phyloP scores from a whole-genome alignment of 1,284 basidiomycete genomes.

The Moesziomyces sp. region DNA sequence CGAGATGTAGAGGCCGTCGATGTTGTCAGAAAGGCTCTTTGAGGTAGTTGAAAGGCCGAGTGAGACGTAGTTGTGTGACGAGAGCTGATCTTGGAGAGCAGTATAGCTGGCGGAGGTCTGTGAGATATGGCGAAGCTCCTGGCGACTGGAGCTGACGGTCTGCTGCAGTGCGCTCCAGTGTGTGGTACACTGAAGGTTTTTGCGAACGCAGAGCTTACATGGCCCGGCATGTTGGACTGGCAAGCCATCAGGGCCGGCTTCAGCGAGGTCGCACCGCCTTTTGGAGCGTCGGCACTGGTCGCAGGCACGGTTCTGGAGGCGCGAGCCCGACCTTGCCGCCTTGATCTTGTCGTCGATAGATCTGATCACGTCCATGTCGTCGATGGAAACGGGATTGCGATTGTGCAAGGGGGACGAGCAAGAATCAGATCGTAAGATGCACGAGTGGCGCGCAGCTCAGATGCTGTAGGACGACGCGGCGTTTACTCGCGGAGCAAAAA shows the following conservation, averaged over 20 bases:
- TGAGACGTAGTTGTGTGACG: constrained; percentile 26
- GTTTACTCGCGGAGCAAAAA: too few species aligned
- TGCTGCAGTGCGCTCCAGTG: constrained; percentile 46
- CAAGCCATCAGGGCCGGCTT: constrained; percentile 36
- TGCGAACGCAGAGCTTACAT: constrained; percentile 46
- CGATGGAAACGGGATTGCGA: not conserved
- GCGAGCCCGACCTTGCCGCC: constrained; percentile 37
- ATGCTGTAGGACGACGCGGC: too few species aligned
- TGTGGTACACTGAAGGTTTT: constrained; percentile 43
- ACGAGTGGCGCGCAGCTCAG: too few species aligned
- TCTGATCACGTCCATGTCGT: constrained; percentile 29
- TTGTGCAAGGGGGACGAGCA: too few species aligned
- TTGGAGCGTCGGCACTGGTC: constrained; percentile 48
- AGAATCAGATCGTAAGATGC: too few species aligned
- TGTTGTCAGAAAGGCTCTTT: constrained; percentile 25
- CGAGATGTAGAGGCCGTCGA: constrained; percentile 43
- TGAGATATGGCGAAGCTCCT: constrained; percentile 45
- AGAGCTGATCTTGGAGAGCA: constrained; percentile 43
- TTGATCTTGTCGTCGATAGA: constrained; percentile 33
- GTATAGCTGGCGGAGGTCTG: constrained; percentile 37
- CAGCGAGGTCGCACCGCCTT: constrained; percentile 42
- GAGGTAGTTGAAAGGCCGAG: constrained; percentile 29
- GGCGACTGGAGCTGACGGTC: constrained; percentile 41
- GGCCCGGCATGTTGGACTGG: constrained; percentile 33
- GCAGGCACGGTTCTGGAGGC: constrained; percentile 48